A percentile compares a stretch with the other conserved stretches of the same genome.
Evolutionary conservation across 202 grass and related monocot species (phyloP).

Genomic region (Dendrocalamus latiflorus): DNA sequence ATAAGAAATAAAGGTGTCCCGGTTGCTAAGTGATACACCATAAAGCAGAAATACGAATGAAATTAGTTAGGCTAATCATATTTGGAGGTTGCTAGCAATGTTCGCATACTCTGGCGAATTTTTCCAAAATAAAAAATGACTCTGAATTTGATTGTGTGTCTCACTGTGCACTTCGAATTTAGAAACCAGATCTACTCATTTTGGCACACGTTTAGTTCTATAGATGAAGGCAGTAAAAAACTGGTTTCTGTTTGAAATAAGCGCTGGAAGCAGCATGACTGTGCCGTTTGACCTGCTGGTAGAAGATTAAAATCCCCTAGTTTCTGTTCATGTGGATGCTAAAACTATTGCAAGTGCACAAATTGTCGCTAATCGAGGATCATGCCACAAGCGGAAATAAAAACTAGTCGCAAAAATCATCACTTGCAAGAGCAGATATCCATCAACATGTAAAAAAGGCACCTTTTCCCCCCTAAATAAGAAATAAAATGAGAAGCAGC

Average conservation of each 20-base stretch:
- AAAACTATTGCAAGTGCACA: neutral
- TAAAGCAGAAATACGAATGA: neutral
- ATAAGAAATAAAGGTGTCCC: neutral
- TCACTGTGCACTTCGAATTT: neutral
- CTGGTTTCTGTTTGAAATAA: neutral
- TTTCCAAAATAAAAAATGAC: neutral
- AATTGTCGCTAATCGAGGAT: neutral
- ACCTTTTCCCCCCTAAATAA: neutral
- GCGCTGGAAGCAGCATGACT: neutral
- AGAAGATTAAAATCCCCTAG: neutral
- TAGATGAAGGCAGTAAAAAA: neutral
- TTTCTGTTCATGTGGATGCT: constrained; percentile 3
- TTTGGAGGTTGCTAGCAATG: neutral
- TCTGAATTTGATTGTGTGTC: neutral
- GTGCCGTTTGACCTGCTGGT: neutral
- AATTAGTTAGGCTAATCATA: neutral
- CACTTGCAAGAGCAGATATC: neutral
- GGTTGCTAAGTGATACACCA: neutral
- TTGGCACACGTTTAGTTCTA: neutral
- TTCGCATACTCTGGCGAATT: neutral
- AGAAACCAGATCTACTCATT: neutral
- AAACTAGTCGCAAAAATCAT: neutral
- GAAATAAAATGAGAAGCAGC: neutral
- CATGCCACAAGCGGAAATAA: neutral
- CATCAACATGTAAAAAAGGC: neutral